A percentile compares a stretch with the other conserved stretches of the same genome.
Conservation (phyloP, 1,284 basidiomycete genomes). For the Lentinula novae-zelandiae region DNA sequence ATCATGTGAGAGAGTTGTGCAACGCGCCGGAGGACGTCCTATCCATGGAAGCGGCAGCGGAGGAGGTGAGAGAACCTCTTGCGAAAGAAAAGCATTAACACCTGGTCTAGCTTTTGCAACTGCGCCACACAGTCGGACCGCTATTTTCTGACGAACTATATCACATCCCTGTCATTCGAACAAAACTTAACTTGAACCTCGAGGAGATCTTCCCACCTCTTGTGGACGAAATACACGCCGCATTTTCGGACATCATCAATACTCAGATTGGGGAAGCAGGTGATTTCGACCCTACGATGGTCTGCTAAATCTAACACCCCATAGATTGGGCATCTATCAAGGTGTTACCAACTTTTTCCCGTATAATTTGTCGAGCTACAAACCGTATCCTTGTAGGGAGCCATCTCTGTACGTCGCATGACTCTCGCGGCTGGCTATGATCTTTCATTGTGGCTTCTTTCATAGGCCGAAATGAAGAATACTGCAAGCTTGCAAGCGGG, state of each 20-base stretch:
- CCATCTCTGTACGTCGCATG: slow-evolving; percentile 31
- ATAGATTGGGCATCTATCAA: slow-evolving; percentile 20
- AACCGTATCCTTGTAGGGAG: slow-evolving; percentile 44
- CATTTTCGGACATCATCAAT: not conserved
- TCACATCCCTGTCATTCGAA: slow-evolving; percentile 23
- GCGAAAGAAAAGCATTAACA: not conserved
- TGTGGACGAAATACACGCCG: slow-evolving; percentile 24
- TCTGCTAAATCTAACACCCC: not conserved
- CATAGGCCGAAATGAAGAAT: slow-evolving; percentile 19
- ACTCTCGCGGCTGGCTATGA: not conserved
- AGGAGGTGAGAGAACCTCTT: slow-evolving; percentile 21
- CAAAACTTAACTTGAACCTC: slow-evolving; percentile 24
- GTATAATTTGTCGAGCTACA: slow-evolving; percentile 31
- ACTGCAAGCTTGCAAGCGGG: slow-evolving; percentile 17
- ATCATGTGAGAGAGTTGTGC: slow-evolving; percentile 25
- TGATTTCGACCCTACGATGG: not conserved
- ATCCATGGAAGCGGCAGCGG: slow-evolving; percentile 22
- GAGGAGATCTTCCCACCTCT: slow-evolving; percentile 23
- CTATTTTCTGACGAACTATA: slow-evolving; percentile 21
- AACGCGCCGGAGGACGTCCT: slow-evolving; percentile 27
- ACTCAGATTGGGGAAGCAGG: not conserved
- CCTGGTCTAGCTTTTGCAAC: slow-evolving; percentile 19
- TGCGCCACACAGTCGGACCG: slow-evolving; percentile 22
- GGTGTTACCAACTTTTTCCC: slow-evolving; percentile 17
- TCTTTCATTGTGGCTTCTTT: slow-evolving; percentile 6